Evolutionary conservation across 176 grass and related monocot species (phyloP).

Genomic region (Coix lacrymajobi): DNA sequence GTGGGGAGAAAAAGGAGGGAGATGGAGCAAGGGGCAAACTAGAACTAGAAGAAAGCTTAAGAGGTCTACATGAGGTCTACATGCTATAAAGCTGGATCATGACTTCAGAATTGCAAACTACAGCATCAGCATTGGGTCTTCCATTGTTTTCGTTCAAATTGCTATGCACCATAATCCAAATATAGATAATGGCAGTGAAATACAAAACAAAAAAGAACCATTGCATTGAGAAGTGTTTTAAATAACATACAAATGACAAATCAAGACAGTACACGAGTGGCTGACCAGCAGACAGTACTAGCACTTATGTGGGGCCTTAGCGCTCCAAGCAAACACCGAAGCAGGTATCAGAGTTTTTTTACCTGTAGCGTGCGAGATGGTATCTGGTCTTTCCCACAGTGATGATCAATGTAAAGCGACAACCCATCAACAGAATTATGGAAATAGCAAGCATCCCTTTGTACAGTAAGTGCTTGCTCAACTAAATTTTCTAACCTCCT

Average conservation of each 20-base stretch:
- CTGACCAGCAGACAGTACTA: neutral
- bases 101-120: neutral
- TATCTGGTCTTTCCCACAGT: conserved; percentile 81
- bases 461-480: conserved; percentile 76
- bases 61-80: neutral
- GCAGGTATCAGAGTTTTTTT: conserved; percentile 16
- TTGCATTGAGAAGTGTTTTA: neutral
- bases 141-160: neutral
- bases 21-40: neutral
- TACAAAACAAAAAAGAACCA: neutral
- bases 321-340: conserved; percentile 3
- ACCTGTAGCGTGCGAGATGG: conserved; percentile 71
- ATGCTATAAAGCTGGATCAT: conserved; percentile 10
- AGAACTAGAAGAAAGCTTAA: neutral
- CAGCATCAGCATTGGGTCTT: neutral
- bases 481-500: conserved; percentile 81
- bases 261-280: neutral
- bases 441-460: conserved; percentile 77
- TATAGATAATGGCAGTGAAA: neutral
- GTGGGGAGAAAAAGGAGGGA: neutral
- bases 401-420: conserved; percentile 79
- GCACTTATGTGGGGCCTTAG: conserved; percentile 3
- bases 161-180: neutral
- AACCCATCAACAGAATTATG: conserved; percentile 82
- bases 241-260: neutral